phyloP scores from a whole-genome alignment of 2,329 filamentous ascomycete genomes.

The Aspergillus bombycis region DNA sequence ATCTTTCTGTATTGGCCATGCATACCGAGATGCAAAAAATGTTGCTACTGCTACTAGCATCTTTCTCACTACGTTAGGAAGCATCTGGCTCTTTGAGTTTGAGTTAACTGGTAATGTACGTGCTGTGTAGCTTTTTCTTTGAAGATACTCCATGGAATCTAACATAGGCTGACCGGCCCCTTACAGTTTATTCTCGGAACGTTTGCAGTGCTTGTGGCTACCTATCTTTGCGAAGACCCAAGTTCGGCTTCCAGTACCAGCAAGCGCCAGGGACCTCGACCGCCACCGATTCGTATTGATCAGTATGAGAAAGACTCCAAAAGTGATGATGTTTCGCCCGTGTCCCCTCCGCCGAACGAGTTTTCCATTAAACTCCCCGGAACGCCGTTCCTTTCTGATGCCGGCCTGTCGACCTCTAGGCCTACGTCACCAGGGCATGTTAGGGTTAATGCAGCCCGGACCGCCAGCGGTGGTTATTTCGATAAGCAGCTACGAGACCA shows the following conservation, averaged over 20 bases:
- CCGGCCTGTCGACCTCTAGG: slow-evolving; percentile 56
- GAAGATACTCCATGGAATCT: not conserved
- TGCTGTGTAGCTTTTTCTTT: slow-evolving; percentile 20
- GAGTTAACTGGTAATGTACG: slow-evolving; percentile 72
- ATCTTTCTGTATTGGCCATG: slow-evolving; percentile 77
- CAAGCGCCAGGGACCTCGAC: slow-evolving; percentile 56
- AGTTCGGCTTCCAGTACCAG: slow-evolving; percentile 20
- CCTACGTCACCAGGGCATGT: slow-evolving; percentile 55
- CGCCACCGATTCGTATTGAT: slow-evolving; percentile 60
- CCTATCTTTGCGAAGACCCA: slow-evolving; percentile 78
- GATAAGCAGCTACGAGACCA: slow-evolving; percentile 34
- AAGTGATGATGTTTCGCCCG: slow-evolving; percentile 42
- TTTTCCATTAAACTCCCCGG: slow-evolving; percentile 50
- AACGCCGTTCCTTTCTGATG: slow-evolving; percentile 53
- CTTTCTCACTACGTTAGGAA: slow-evolving; percentile 81
- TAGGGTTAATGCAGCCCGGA: slow-evolving; percentile 44
- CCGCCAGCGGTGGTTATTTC: slow-evolving; percentile 41
- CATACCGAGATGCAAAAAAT: slow-evolving; percentile 90
- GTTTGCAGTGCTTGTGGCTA: slow-evolving; percentile 74
- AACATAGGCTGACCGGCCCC: not conserved
- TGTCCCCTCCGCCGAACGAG: slow-evolving; percentile 43
- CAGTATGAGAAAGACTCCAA: slow-evolving; percentile 76
- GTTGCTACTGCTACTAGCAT: slow-evolving; percentile 93
- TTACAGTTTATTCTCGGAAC: slow-evolving; percentile 80
- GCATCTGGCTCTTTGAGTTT: slow-evolving; percentile 83